Conservation (phyloP, 495 filamentous ascomycete genomes). For the Eremomyces bilateralis region DNA sequence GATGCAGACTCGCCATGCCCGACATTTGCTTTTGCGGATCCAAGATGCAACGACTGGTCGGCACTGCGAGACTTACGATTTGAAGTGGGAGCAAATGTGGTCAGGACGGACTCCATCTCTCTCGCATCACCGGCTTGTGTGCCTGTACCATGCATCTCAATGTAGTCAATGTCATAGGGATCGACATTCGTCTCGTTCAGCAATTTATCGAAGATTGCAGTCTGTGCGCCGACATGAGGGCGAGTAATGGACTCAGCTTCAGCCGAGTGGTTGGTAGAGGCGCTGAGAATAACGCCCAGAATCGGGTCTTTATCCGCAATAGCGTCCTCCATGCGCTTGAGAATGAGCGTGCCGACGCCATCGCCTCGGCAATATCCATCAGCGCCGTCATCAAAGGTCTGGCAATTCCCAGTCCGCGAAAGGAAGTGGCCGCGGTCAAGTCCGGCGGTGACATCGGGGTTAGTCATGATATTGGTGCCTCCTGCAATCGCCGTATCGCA, state of each 20-base stretch:
- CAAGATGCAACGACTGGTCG: slow-evolving; percentile 10
- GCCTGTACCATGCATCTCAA: slow-evolving; percentile 24
- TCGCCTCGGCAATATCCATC: too few species aligned
- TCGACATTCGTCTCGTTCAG: slow-evolving; percentile 7
- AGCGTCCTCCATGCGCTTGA: slow-evolving; percentile 15
- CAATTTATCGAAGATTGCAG: slow-evolving; percentile 8
- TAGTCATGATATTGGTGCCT: too few species aligned
- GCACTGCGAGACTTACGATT: slow-evolving; percentile 1
- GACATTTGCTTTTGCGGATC: slow-evolving; percentile 16
- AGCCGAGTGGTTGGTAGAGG: slow-evolving; percentile 17
- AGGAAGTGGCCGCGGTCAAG: too few species aligned
- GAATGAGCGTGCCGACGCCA: slow-evolving; percentile 2
- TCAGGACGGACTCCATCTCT: slow-evolving; percentile 18
- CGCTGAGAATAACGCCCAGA: slow-evolving; percentile 13
- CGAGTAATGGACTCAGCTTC: slow-evolving; percentile 20
- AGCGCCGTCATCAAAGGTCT: too few species aligned
- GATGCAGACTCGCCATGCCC: slow-evolving; percentile 18
- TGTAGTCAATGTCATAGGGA: slow-evolving; percentile 13
- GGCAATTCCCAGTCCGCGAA: too few species aligned
- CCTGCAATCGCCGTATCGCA: too few species aligned
- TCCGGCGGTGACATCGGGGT: too few species aligned
- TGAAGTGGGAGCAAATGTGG: slow-evolving; percentile 12
- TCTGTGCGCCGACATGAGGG: slow-evolving; percentile 15
- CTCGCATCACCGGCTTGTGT: slow-evolving; percentile 20
- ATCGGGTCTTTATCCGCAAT: slow-evolving; percentile 16